A percentile compares a stretch with the other conserved stretches of the same genome.
phyloP scores from a whole-genome alignment of 257 asterid species.

The Cinchona pubescens region DNA sequence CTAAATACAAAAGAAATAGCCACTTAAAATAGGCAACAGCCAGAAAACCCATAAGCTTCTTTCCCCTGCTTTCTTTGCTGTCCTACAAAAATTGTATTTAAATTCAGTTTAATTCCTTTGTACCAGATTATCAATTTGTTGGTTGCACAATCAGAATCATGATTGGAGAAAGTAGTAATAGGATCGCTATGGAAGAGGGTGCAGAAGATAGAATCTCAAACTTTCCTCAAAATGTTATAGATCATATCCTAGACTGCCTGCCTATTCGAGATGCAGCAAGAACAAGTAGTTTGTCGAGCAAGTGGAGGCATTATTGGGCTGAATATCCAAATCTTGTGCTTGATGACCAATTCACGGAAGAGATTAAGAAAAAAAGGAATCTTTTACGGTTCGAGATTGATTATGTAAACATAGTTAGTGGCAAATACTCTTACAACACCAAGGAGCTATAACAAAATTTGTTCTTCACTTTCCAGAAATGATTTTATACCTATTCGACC shows the following conservation, averaged over 20 bases:
- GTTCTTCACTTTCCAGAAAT: background rate
- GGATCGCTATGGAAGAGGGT: background rate
- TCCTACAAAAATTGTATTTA: no score
- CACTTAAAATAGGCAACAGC: no score
- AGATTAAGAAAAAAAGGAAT: background rate
- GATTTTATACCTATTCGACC: no score
- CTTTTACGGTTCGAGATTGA: no score
- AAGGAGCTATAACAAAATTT: background rate
- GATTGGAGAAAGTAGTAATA: background rate
- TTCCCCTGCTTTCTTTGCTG: no score
- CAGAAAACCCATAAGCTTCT: no score
- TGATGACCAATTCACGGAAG: background rate
- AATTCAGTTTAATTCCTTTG: no score
- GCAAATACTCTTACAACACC: slow-evolving; percentile 7
- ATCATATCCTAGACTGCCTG: slow-evolving; percentile 12
- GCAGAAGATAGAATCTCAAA: slow-evolving; percentile 13
- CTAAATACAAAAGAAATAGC: no score
- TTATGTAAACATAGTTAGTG: background rate
- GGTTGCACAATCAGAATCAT: background rate
- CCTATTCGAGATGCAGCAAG: slow-evolving; percentile 31
- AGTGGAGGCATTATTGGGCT: slow-evolving; percentile 26
- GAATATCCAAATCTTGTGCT: slow-evolving; percentile 7
- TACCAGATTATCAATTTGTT: no score
- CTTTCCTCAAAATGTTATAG: slow-evolving; percentile 19
- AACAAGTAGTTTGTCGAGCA: slow-evolving; percentile 22